phyloP scores from a whole-genome alignment of 2,329 filamentous ascomycete species.

The Drechslerella stenobrocha region DNA sequence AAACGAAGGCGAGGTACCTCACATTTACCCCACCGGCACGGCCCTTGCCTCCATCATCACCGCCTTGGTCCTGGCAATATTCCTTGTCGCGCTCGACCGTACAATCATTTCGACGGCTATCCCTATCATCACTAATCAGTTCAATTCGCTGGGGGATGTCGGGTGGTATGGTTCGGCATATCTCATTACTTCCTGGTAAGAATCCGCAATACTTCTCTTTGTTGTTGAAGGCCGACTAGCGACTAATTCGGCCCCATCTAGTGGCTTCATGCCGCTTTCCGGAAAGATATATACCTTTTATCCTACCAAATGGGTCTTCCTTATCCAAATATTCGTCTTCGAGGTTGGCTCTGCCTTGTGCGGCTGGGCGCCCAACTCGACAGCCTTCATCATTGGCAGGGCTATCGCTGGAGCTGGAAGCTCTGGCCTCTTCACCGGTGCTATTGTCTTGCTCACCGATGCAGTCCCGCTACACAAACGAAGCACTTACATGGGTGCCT shows the following conservation, averaged over 20 bases:
- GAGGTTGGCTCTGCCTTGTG: slow-evolving; percentile 61
- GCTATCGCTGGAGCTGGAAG: slow-evolving; percentile 62
- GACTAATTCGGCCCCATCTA: slow-evolving; percentile 1
- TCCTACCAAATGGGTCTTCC: slow-evolving; percentile 54
- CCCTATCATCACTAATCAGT: slow-evolving; percentile 62
- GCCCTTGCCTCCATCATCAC: slow-evolving; percentile 50
- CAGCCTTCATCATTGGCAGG: slow-evolving; percentile 61
- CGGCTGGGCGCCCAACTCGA: slow-evolving; percentile 61
- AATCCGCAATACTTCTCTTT: slow-evolving; percentile 49
- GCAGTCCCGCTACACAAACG: slow-evolving; percentile 53
- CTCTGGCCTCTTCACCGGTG: slow-evolving; percentile 60
- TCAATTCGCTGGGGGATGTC: slow-evolving; percentile 56
- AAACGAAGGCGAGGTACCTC: slow-evolving; percentile 7
- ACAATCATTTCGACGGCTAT: slow-evolving; percentile 64
- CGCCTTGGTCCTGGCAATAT: slow-evolving; percentile 63
- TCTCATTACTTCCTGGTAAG: slow-evolving; percentile 56
- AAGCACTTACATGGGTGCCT: slow-evolving; percentile 52
- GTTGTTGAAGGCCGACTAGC: background rate
- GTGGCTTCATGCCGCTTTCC: slow-evolving; percentile 55
- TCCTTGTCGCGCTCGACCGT: slow-evolving; percentile 64
- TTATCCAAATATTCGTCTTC: slow-evolving; percentile 44
- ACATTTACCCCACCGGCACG: slow-evolving; percentile 33
- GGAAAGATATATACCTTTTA: slow-evolving; percentile 57
- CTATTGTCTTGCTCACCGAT: slow-evolving; percentile 58
- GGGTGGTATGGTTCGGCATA: slow-evolving; percentile 57